A percentile compares a stretch with the other conserved stretches of the same genome.
Conservation (phyloP, 2,329 filamentous ascomycete genomes). For the Pleomassaria siparia region DNA sequence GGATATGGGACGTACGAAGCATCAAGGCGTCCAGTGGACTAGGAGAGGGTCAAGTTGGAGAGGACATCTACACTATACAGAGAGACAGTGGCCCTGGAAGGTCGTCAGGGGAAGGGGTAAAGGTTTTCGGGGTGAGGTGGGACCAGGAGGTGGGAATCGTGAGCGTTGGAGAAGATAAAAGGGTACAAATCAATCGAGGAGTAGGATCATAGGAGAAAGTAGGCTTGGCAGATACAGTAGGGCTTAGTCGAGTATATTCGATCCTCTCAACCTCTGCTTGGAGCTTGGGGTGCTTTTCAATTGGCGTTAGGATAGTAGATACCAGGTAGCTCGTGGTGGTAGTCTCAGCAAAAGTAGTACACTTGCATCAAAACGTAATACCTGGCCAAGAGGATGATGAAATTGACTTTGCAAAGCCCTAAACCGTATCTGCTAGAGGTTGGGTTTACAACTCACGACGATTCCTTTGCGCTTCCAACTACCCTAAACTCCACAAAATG, state of each 20-base stretch:
- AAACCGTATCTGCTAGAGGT: too few species aligned
- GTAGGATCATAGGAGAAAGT: constrained; percentile 1
- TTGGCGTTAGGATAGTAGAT: constrained; percentile 7
- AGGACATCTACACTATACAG: constrained; percentile 75
- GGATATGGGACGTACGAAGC: constrained; percentile 89
- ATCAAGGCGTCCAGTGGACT: constrained; percentile 59
- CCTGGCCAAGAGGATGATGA: too few species aligned
- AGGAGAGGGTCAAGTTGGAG: constrained; percentile 58
- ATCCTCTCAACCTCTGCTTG: too few species aligned
- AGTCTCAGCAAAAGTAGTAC: neutral
- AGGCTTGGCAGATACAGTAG: too few species aligned
- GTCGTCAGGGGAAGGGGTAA: constrained; percentile 72
- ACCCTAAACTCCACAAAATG: neutral
- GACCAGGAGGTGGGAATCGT: constrained; percentile 85
- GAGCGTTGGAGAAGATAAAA: constrained; percentile 89
- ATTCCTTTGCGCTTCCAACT: neutral
- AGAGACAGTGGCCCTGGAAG: constrained; percentile 67
- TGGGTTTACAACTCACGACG: neutral
- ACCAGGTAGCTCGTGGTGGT: constrained; percentile 2
- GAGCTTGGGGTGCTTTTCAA: too few species aligned
- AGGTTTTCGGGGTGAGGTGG: constrained; percentile 89
- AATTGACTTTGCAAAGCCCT: neutral
- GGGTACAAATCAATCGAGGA: constrained; percentile 77
- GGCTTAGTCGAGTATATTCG: too few species aligned
- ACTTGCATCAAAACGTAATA: too few species aligned